Percentiles rank a stretch among this genome's conserved stretches.
Evolutionary conservation across 441 rosid species (phyloP).

Genomic region (Pelargonium fulgidum): DNA sequence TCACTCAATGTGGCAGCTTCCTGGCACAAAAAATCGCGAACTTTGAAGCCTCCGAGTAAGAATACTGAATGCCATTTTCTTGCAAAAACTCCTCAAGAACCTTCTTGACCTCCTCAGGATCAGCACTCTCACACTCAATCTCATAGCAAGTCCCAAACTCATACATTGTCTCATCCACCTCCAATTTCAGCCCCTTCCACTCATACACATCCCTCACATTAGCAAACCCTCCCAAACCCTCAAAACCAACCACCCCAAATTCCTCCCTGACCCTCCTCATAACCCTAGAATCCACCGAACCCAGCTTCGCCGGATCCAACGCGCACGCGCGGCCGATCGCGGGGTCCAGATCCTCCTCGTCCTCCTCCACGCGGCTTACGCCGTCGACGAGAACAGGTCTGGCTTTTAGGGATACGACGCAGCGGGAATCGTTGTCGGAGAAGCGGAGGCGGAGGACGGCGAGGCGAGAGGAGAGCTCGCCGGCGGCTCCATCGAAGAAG

Average conservation of each 20-base stretch:
- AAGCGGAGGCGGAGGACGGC: constrained; percentile 72
- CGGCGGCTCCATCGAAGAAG: constrained; percentile 54
- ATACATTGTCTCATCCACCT: constrained; percentile 12
- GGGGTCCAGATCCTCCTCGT: constrained; percentile 60
- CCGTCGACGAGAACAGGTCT: constrained; percentile 51
- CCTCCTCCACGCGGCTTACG: constrained; percentile 76
- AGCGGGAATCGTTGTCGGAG: constrained; percentile 35
- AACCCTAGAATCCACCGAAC: background rate
- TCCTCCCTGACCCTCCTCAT: background rate
- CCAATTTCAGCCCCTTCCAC: constrained; percentile 23
- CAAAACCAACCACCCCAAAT: constrained; percentile 1
- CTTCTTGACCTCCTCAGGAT: constrained; percentile 36
- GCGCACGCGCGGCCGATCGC: constrained; percentile 22
- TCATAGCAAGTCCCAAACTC: constrained; percentile 13
- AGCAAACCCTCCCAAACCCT: constrained; percentile 22
- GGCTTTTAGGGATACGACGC: constrained; percentile 58
- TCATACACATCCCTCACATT: constrained; percentile 24
- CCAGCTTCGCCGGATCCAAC: background rate
- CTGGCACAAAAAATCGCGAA: constrained; percentile 18
- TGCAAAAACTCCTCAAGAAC: constrained; percentile 54
- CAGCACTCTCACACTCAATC: constrained; percentile 24
- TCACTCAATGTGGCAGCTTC: constrained; percentile 23
- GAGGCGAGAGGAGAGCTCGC: constrained; percentile 44
- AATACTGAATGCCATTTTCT: constrained; percentile 45
- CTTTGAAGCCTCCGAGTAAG: constrained; percentile 21